Percentiles rank a stretch among this genome's conserved stretches.
These are phyloP conservation scores for Pyrenula aspistea DNA, from an alignment of 495 filamentous ascomycete species.

Conservation along the genomic window DNA sequence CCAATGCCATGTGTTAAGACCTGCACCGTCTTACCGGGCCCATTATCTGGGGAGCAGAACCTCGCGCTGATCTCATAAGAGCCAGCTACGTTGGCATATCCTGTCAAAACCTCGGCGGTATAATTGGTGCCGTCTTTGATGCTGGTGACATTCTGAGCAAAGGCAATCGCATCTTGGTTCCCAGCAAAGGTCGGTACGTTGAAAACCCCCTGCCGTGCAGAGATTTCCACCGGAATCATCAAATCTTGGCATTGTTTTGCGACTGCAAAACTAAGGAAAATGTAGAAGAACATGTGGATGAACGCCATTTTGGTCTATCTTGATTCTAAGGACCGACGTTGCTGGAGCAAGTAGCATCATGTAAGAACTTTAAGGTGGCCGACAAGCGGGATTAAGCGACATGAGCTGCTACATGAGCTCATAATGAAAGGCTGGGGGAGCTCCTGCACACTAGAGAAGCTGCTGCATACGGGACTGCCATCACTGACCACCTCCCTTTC, in stretches of 20 bases:
- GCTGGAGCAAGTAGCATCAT: neutral
- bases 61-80: constrained; percentile 16
- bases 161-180: constrained; percentile 22
- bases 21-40: constrained; percentile 30
- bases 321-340: no score
- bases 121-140: constrained; percentile 17
- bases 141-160: constrained; percentile 18
- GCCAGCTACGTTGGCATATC: constrained; percentile 12
- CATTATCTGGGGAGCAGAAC: constrained; percentile 20
- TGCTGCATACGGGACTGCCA: neutral
- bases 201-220: constrained; percentile 21
- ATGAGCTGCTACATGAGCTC: neutral
- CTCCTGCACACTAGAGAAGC: neutral
- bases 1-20: constrained; percentile 51
- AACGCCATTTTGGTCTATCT: no score
- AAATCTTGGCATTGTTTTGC: constrained; percentile 23
- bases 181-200: constrained; percentile 12
- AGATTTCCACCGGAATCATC: constrained; percentile 20
- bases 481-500: no score
- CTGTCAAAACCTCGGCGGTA: constrained; percentile 12
- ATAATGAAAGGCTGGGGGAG: neutral
- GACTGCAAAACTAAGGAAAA: neutral
- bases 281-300: no score
- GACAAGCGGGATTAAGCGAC: neutral
- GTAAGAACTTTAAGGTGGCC: neutral